Percentiles rank a stretch among this genome's conserved stretches.
phyloP scores from a whole-genome alignment of 2,329 filamentous ascomycete genomes.

The Colletotrichum cuscutae region DNA sequence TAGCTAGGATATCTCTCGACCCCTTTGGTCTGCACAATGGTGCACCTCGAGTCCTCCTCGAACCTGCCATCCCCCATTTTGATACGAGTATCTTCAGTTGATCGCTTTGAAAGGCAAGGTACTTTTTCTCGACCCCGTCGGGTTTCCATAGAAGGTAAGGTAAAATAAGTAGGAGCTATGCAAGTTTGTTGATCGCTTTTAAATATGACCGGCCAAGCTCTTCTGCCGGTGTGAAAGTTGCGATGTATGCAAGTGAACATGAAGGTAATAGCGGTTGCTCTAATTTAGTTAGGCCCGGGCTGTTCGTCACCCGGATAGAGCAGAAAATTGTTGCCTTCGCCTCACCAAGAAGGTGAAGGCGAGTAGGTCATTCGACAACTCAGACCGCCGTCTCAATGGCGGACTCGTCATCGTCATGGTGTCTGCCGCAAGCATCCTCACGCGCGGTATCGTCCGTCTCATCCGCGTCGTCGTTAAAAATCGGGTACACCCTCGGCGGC shows the following conservation, averaged over 20 bases:
- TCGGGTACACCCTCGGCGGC: constrained; percentile 10
- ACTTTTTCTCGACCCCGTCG: neutral
- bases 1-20: neutral
- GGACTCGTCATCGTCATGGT: constrained; percentile 1
- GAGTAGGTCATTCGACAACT: neutral
- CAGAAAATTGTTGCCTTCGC: neutral
- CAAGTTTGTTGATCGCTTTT: constrained; percentile 11
- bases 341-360: neutral
- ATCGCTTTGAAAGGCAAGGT: constrained; percentile 1
- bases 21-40: neutral
- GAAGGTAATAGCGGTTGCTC: constrained; percentile 28
- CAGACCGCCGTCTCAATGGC: neutral
- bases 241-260: constrained; percentile 26
- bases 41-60: neutral
- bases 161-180: constrained; percentile 2
- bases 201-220: constrained; percentile 1
- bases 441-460: constrained; percentile 34
- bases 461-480: constrained; percentile 22
- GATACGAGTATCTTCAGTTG: neutral
- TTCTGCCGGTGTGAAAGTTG: constrained; percentile 4
- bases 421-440: constrained; percentile 19
- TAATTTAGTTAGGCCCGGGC: constrained; percentile 4
- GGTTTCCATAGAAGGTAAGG: neutral
- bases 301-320: constrained; percentile 23
- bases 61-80: neutral